phyloP scores from a whole-genome alignment of 805 yeast genomes.

The Lipomyces sp. region DNA sequence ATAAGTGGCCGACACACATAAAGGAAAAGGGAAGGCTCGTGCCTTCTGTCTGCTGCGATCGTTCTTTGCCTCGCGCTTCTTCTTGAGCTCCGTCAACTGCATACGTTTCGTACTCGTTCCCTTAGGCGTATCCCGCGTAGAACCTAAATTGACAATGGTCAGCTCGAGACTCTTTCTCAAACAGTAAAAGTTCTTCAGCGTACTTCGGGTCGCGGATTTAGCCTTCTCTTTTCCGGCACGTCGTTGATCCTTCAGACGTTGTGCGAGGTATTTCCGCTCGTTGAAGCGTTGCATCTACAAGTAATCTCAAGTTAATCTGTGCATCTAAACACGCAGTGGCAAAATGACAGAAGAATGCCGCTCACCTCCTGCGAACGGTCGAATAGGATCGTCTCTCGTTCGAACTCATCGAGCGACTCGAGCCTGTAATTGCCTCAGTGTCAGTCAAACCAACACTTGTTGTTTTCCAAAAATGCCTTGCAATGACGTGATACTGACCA shows the following conservation, averaged over 20 bases:
- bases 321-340: not conserved
- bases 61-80: slow-evolving; percentile 62
- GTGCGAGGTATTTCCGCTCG: slow-evolving; percentile 77
- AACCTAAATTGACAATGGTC: slow-evolving; percentile 33
- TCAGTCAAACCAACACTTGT: not conserved
- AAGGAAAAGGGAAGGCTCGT: not conserved
- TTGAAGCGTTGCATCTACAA: slow-evolving; percentile 67
- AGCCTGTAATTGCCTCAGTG: slow-evolving; percentile 35
- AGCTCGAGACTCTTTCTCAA: too few relatives aligned
- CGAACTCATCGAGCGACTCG: slow-evolving; percentile 78
- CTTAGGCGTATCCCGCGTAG: slow-evolving; percentile 44
- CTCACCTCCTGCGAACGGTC: slow-evolving; percentile 77
- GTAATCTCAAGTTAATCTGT: not conserved
- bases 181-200: not conserved
- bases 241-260: slow-evolving; percentile 66
- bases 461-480: too few relatives aligned
- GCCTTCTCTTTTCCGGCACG: slow-evolving; percentile 35
- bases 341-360: not conserved
- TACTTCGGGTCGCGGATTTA: slow-evolving; percentile 29
- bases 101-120: slow-evolving; percentile 44
- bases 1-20: not conserved
- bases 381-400: slow-evolving; percentile 84
- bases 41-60: slow-evolving; percentile 23
- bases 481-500: slow-evolving; percentile 28
- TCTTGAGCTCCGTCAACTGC: slow-evolving; percentile 68